Evolutionary conservation across 192 early-diverging fungal genomes (phyloP).

Genomic region (Backusella morwellensis): DNA sequence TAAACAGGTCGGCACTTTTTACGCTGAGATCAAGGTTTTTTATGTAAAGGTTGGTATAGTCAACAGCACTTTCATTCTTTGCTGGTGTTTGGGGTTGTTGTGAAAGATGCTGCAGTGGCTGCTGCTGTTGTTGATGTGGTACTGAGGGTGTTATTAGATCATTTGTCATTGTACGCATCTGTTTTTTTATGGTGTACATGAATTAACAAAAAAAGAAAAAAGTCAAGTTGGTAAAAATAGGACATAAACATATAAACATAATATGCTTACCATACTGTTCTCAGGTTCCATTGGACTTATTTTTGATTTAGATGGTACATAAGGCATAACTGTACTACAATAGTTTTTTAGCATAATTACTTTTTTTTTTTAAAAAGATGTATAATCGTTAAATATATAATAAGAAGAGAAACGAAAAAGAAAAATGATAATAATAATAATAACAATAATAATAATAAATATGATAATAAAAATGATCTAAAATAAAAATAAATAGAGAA

Average conservation of each 20-base stretch:
- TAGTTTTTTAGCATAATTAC: background rate
- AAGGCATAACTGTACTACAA: constrained; percentile 11
- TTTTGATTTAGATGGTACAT: background rate
- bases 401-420: background rate
- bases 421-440: background rate
- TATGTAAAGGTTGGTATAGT: constrained; percentile 88
- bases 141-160: background rate
- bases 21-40: constrained; percentile 93
- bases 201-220: constrained; percentile 3
- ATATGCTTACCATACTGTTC: background rate
- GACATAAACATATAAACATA: background rate
- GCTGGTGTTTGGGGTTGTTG: background rate
- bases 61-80: constrained; percentile 23
- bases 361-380: background rate
- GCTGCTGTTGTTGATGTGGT: background rate
- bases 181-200: background rate
- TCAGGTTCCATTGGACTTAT: background rate
- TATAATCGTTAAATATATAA: background rate
- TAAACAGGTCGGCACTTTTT: constrained; percentile 91
- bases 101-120: background rate
- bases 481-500: background rate
- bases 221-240: background rate
- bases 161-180: background rate
- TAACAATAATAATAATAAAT: background rate
- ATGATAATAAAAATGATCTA: background rate